These are phyloP conservation scores for Fragaria nilgerrensis DNA, from an alignment of 306 rosid species.

Conservation along the genomic window DNA sequence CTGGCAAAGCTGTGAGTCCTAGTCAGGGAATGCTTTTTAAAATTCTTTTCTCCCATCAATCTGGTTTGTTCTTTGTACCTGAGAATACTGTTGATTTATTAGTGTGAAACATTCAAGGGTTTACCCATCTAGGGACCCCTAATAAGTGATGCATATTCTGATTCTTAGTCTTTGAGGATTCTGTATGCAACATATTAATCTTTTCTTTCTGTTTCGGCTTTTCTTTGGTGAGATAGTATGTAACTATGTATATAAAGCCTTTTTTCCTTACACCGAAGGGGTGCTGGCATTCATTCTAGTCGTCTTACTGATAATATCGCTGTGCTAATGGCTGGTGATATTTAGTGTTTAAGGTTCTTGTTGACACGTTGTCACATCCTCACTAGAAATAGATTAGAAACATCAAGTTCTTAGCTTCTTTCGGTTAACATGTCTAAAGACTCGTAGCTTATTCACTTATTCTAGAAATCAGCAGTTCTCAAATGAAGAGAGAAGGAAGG, in stretches of 20 bases:
- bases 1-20: constrained; percentile 57
- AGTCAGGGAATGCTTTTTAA: constrained; percentile 53
- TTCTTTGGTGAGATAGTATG: constrained; percentile 9
- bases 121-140: constrained; percentile 70
- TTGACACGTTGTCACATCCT: not conserved
- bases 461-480: not conserved
- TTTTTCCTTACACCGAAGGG: not conserved
- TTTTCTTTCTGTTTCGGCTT: not conserved
- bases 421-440: not conserved
- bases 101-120: constrained; percentile 79
- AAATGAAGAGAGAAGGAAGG: not conserved
- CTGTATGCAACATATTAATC: constrained; percentile 34
- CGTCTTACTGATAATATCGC: not conserved
- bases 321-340: not conserved
- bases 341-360: not conserved
- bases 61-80: constrained; percentile 63
- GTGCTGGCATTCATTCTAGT: not conserved
- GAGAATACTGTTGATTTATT: constrained; percentile 55
- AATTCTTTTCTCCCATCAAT: constrained; percentile 40
- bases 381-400: not conserved
- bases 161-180: constrained; percentile 40
- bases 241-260: not conserved
- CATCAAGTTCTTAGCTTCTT: not conserved
- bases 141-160: constrained; percentile 60
- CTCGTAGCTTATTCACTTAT: not conserved